phyloP scores from a whole-genome alignment of 768 basidiomycete genomes.

The Jaapia argillacea region DNA sequence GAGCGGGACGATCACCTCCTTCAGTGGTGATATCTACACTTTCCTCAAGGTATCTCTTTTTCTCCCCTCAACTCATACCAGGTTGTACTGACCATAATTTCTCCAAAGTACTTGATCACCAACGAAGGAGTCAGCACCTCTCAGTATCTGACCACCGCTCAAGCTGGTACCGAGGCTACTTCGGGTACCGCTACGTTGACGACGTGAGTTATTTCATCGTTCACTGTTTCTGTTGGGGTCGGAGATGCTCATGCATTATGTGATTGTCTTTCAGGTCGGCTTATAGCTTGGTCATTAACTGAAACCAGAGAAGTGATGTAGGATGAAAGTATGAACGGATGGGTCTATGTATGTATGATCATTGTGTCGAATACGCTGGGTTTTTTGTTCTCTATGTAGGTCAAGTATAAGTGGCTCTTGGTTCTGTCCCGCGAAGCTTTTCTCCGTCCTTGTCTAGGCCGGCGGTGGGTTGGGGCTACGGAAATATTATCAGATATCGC shows the following conservation, averaged over 20 bases:
- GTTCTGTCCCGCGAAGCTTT: too few relatives aligned
- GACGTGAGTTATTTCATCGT: conserved; percentile 29
- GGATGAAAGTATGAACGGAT: too few relatives aligned
- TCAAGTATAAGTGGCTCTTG: too few relatives aligned
- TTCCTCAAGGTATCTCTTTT: conserved; percentile 35
- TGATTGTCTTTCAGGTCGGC: too few relatives aligned
- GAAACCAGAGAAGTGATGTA: too few relatives aligned
- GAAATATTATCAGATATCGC: too few relatives aligned
- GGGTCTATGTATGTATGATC: too few relatives aligned
- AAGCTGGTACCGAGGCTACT: conserved; percentile 57
- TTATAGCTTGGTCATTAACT: conserved; percentile 38
- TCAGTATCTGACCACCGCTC: conserved; percentile 47
- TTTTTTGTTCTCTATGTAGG: too few relatives aligned
- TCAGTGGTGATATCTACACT: conserved; percentile 40
- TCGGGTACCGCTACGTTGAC: conserved; percentile 43
- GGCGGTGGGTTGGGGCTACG: too few relatives aligned
- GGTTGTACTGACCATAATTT: conserved; percentile 14
- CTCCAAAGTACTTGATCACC: conserved; percentile 44
- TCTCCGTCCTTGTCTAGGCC: too few relatives aligned
- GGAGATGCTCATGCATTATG: background rate
- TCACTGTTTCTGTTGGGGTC: background rate
- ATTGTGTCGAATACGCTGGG: too few relatives aligned
- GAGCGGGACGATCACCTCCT: conserved; percentile 34
- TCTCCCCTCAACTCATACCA: background rate
- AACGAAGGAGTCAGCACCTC: conserved; percentile 34